Evolutionary conservation across 1,284 basidiomycete genomes (phyloP), one percentile per base, ranked within the genome.

Genomic region (Golubevia pallescens): DNA sequence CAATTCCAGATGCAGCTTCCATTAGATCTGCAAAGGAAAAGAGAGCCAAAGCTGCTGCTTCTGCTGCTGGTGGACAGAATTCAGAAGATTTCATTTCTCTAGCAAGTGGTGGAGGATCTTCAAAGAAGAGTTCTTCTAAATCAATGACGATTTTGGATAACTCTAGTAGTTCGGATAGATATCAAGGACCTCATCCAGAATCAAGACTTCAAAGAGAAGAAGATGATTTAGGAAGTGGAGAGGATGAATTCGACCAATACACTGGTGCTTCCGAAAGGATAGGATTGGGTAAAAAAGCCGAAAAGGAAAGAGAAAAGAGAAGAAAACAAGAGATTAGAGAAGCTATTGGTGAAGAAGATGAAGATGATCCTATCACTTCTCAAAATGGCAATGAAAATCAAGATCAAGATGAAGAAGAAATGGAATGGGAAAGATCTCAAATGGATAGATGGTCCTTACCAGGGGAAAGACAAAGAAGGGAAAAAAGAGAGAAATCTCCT

Each of bases 191-290:
- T 1, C 78, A 78, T 38, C 78, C 74, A 16, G 69, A 78, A 13
- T 79, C 79, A 0, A 67, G 75, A 1, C 63, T 83, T 14, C 69
- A 69, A 60, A 56, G 79, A 5, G 81, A 81, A 53, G 79, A 83
- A 32, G 81, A 81, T 60, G 81, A 81, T 24, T 28, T 70, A 13
- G 79, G 79, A 1, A 68, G 70, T 19, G 81, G 76, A 21, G 76
- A 78, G 38, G 80, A 83, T 7, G 80, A 83, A 57, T 75, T 74
- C 60, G 76, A 77, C 19, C 76, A 78, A 20, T 80, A 65, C 55
- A 83, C 81, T 0, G 79, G 74, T 1, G 79, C 81, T 1, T 74
- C 70, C 1, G 78, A 83, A 51, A 73, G 79, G 20, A 74, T 83
- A 2, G 75, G 76, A 2, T 65, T 83, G 19, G 77, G 75, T 0